Base-by-base conservation (phyloP, 2,329 filamentous ascomycete species). In the Coccinonectria pachysandricola region DNA sequence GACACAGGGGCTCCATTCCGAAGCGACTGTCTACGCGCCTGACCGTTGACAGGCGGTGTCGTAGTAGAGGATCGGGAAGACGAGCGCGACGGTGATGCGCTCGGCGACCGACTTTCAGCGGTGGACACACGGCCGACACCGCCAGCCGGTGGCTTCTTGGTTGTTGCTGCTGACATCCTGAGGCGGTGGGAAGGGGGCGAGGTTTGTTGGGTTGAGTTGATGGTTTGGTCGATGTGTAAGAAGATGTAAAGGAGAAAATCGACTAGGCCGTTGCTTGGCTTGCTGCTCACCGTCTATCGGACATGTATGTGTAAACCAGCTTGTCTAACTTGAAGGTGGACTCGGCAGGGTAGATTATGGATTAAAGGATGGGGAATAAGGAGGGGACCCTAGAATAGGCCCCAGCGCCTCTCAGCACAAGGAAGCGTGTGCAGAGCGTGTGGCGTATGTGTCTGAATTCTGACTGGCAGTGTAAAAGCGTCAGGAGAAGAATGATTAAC, bases 1-100 rank as follows among this genome's bases (percentile, higher is more conserved):
- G 82, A 84, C 12, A 84, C 70, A 16, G 78, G 72, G n/a, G 69
- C 70, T 28, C 66, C 68, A 17, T 61, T 61, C 45, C 81, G 74
- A 35, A 74, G 61, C 9, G 82, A 84, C 35, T 77, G 71, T 23
- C 69, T 75, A 34, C 78, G 68, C 28, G 65, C 60, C 36, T 59
- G 53, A 12, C 45, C 45, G 24, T 47, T 50, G 27, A 49, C 49
- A 21, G 56, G 49, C 14, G 57, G n/a, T n/a, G n/a, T n/a, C n/a
- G n/a, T n/a, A n/a, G n/a, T 56, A 24, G 72, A 66, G 13, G 69
- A 59, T 35, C 66, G 46, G 50, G 45, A 35, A 49, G 43, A 37
- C 19, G 44, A 43, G 30, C 59, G 57, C 19, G 60, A 52, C 7
- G 57, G 52, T 16, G 64, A 56, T 3, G 57, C 37, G 31, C 39